phyloP scores from a whole-genome alignment of 2,329 filamentous ascomycete species.

The Trichoderma sp. region DNA sequence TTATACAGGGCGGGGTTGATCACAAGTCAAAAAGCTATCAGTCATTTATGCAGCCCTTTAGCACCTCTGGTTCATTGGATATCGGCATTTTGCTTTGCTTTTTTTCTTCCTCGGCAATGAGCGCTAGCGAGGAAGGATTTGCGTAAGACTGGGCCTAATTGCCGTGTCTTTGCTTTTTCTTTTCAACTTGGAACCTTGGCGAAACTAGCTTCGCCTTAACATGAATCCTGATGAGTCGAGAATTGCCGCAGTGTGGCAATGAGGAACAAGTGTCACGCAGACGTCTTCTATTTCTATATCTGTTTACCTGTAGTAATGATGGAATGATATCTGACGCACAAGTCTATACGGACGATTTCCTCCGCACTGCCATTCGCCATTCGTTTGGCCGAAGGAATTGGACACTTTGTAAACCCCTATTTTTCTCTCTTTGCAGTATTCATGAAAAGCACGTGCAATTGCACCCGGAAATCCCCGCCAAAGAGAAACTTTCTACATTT shows the following conservation, averaged over 20 bases:
- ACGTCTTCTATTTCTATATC: background rate
- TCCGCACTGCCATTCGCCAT: background rate
- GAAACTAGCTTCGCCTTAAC: background rate
- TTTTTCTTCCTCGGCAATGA: background rate
- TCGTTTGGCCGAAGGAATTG: background rate
- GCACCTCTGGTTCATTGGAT: background rate
- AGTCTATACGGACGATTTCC: background rate
- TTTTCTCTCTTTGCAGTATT: background rate
- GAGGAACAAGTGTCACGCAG: background rate
- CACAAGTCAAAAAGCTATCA: background rate
- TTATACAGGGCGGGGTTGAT: background rate
- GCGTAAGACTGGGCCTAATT: background rate
- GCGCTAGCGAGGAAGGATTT: background rate
- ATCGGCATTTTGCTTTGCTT: background rate
- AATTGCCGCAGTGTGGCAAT: background rate
- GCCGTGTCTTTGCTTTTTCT: background rate
- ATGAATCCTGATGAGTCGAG: background rate
- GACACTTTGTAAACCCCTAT: background rate
- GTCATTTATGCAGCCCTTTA: background rate
- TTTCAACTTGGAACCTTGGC: background rate
- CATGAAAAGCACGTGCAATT: background rate
- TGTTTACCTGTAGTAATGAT: background rate
- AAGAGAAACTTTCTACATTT: background rate
- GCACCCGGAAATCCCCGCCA: background rate
- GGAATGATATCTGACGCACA: background rate